Evolutionary conservation across 1,284 basidiomycete species (phyloP), one percentile per base, ranked within the genome.

Genomic region (Moniliella sp.): DNA sequence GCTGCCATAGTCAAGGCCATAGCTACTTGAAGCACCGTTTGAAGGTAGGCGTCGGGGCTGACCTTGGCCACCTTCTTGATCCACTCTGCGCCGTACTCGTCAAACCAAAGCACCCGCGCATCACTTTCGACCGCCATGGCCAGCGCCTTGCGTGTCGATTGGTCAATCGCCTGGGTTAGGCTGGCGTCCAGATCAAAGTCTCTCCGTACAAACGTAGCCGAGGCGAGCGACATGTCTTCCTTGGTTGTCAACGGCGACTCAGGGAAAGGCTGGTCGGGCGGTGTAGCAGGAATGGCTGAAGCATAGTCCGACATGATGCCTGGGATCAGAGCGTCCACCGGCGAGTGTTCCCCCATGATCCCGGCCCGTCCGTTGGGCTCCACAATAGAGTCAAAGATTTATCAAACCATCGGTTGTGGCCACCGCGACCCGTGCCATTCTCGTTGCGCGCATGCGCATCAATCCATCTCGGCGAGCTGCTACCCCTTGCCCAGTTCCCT

Each of bases 1-100:
- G 42, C 68, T 65, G 9, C 74, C 74, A 37, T 76, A 77, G 21
- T 74, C 73, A 46, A 71, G 71, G 63, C 77, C 81, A 72, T 78
- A 93, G 84, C 86, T 7, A 94, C 71, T 61, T 94, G 88, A 15
- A 93, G 67, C 1, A 75, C 82, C 72, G 88, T 78, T 62, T 94
- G 88, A 33, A 93, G 70, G 61, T 74, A 94, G 0, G 79, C 80
- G 56, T 97, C 86, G 0, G 88, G 76, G 4, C 78, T 73, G 25
- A 78, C 67, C 44, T 74, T 74, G 78, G 81, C 75, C 28, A 69
- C 57, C 43, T 67, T 67, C 62, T 81, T 82, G 55, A 94, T 91
- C 79, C 84, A 93, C 18, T 82, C 76, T 1, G 74, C 68, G 2
- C 83, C 86, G 62, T 78, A 93, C 27, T 75, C 75, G 34, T 71